phyloP scores from a whole-genome alignment of 768 basidiomycete species.

The Calvatia gigantea region DNA sequence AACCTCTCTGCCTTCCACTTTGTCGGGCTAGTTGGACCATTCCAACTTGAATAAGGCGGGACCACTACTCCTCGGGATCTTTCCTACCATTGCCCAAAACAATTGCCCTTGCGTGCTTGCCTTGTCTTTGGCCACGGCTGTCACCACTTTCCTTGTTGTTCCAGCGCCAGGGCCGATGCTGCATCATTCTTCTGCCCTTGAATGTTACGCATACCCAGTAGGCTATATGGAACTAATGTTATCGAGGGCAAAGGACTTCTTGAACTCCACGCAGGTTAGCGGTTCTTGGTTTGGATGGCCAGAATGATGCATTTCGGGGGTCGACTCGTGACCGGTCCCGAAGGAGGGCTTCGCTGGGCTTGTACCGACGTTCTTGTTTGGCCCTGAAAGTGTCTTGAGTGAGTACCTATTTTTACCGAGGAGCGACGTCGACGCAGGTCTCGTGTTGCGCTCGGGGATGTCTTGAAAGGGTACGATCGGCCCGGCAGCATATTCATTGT shows the following conservation, averaged over 20 bases:
- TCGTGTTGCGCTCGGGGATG: background rate
- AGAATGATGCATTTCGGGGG: background rate
- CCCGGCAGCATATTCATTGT: too few species aligned
- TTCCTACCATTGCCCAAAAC: too few species aligned
- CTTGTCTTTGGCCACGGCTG: too few species aligned
- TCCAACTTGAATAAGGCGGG: too few species aligned
- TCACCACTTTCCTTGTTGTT: conserved; percentile 46
- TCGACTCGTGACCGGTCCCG: background rate
- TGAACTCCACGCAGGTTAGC: background rate
- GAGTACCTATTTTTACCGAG: background rate
- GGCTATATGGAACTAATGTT: background rate
- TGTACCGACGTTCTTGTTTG: background rate
- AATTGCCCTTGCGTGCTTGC: too few species aligned
- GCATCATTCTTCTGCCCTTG: conserved; percentile 47
- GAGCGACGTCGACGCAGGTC: background rate
- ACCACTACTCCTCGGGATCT: too few species aligned
- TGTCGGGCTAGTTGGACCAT: too few species aligned
- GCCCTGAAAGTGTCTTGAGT: background rate
- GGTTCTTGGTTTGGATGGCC: background rate
- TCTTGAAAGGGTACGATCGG: too few species aligned
- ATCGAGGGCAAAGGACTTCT: background rate
- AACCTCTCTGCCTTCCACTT: too few species aligned
- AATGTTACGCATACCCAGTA: background rate
- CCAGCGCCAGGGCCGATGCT: conserved; percentile 37
- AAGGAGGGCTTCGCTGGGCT: background rate